Base-by-base conservation (phyloP, 805 yeast genomes). In the Nakazawaea laoshanensis region DNA sequence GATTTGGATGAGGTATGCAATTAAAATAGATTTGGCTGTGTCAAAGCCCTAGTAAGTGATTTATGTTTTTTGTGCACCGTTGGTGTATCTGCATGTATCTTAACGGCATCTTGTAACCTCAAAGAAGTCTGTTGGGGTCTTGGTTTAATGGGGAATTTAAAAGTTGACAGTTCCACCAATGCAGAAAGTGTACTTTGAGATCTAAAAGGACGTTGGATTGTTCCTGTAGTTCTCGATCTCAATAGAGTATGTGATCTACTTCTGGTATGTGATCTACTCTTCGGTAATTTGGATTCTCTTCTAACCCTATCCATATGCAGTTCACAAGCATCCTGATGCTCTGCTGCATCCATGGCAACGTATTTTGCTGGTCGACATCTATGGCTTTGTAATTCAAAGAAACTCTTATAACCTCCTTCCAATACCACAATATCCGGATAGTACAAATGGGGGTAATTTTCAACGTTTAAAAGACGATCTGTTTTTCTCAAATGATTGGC, bases 391-490 rank as follows among this genome's bases (percentile, higher is more conserved):
- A 55, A 53, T 30, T 76, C 77, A 54, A 65, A 88, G 49, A 88
- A 92, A 24, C 65, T 63, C 50, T 79, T 77, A 63, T 92, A 92
- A 9, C 98, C 98, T 19, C 97, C 97, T 42, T 86, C 83, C 28
- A 92, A 63, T 21, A 92, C 75, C 23, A 85, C 76, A 27, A 92
- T 75, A 57, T 92, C 95, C 2, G 98, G 98, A 50, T 80, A 92
- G 42, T 71, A 73, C 36, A 92, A 63, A 39, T 70, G 61, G 1
- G 98, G 98, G 55, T 92, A 92, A 40, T 69, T 64, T 36, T 78
- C 75, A 40, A 74, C 65, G 53, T 88, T 87, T 33, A 74, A 45
- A 24, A 70, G 68, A 41, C 98, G 70, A 58, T 92, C 98, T 45
- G 82, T 70, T 39, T 78, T 78, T 40, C 98, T 65, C 36, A 92